phyloP scores from a whole-genome alignment of 2,329 filamentous ascomycete genomes.

The Colletotrichum sojae region DNA sequence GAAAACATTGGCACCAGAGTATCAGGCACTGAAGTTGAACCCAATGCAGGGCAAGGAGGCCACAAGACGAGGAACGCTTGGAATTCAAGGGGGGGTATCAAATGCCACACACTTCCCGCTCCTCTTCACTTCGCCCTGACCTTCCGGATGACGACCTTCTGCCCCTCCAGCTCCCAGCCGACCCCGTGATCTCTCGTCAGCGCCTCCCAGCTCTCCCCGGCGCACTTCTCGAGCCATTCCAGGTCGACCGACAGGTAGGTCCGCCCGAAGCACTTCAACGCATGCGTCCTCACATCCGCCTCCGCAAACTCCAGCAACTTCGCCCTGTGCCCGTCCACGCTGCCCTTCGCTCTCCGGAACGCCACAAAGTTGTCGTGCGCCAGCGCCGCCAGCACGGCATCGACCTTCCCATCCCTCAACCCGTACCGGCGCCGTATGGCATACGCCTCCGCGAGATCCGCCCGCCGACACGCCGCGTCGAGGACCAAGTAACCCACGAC shows the following conservation, averaged over 20 bases:
- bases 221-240: slow-evolving; percentile 76
- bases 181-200: slow-evolving; percentile 79
- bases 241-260: slow-evolving; percentile 83
- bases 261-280: slow-evolving; percentile 88
- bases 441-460: slow-evolving; percentile 81
- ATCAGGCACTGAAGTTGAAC: no score
- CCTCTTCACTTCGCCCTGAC: slow-evolving; percentile 48
- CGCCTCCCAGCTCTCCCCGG: slow-evolving; percentile 79
- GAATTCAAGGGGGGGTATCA: slow-evolving; percentile 23
- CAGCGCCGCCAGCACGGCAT: slow-evolving; percentile 77
- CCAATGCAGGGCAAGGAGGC: no score
- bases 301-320: slow-evolving; percentile 87
- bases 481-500: slow-evolving; percentile 86
- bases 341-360: slow-evolving; percentile 79
- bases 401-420: slow-evolving; percentile 77
- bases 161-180: slow-evolving; percentile 85
- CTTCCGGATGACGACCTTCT: slow-evolving; percentile 81
- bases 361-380: slow-evolving; percentile 86
- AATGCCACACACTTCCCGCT: slow-evolving; percentile 10
- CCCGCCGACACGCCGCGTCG: slow-evolving; percentile 88
- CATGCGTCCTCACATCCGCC: slow-evolving; percentile 79
- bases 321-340: slow-evolving; percentile 85
- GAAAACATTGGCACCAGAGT: no score
- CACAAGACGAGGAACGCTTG: no score
- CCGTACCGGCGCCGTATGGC: slow-evolving; percentile 72